Base-by-base conservation (phyloP, 495 filamentous ascomycete genomes). In the Penicillium argentinense region DNA sequence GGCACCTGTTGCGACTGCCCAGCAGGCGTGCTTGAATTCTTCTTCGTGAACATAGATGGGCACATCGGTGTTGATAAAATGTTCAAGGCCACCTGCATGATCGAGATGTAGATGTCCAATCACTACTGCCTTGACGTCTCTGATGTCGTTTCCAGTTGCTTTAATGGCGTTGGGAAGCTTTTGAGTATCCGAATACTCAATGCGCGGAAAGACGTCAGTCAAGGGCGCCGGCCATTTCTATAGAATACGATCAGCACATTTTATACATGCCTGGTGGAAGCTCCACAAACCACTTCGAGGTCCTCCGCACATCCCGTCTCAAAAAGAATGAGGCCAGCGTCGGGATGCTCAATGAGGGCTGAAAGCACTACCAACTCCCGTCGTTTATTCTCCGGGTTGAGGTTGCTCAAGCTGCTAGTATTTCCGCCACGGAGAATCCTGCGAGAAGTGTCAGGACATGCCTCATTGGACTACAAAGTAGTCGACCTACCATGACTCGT, bases 61-160 rank as follows among this genome's bases (percentile, higher is more conserved):
- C 2, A 81, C 60, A 36, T 69, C 71, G 11, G 66, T 80, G 44
- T 66, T 60, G 4, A 64, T 19, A 43, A 78, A 81, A 33, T 72
- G 63, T 11, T 79, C 75, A 3, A 81, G 56, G 0, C 77, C 77
- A 0, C 77, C 77, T 0, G 77, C 76, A 54, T 81, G 76, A 47
- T 81, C 76, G 1, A 78, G 50, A 42, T 81, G 78, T 32, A 81
- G 50, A 39, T 81, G 78, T 1, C 78, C 74, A 13, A 81, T 68
- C 12, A 81, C 68, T 1, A 79, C 67, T 24, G 71, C 76, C 47
- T 78, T 77, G 11, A 80, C 54, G 49, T 81, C 75, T 37, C 74
- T 67, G 13, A 81, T 69, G 24, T 71, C 58, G 32, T 78, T 60
- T 3, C 77, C 77, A 1, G 74, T 71, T 2, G 56, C 58, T 24